Evolutionary conservation across 495 filamentous ascomycete genomes (phyloP), one percentile per base, ranked within the genome.

Genomic region (Podospora bellae-mahoneyi): DNA sequence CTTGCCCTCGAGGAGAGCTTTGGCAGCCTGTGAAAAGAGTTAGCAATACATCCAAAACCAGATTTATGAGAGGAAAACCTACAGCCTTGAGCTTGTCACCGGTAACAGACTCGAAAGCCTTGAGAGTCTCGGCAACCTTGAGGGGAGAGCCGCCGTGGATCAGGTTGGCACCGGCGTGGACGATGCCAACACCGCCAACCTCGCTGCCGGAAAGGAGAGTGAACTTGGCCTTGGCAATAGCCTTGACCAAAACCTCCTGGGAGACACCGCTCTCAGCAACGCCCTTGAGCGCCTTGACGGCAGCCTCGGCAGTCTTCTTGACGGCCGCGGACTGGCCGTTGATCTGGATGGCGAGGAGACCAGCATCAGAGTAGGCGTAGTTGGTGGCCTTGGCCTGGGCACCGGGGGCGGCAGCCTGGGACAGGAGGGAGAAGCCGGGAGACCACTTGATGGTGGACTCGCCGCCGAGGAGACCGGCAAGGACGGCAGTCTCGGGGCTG

Each of bases 401-500:
- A 72, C 90, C 87, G 23, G 88, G 86, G 77, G 86, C 84, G 65
- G 88, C 84, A 56, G 89, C 91, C 82, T 96, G 92, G 66, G 90
- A 85, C 57, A 99, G 87, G 58, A 97, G 83, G 15, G 91, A 94
- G 83, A 96, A 97, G 65, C 95, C 96, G 65, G 92, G 84, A 28
- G 90, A 90, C 95, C 95, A 98, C 84, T 98, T 98, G 84, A 97
- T 94, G 78, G 81, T 88, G 68, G 92, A 89, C 79, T 93, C 81
- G 56, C 96, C 95, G 74, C 95, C 95, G 32, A 99, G 89, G 6
- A 99, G 88, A 62, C 92, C 90, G 68, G 92, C 88, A 27, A 99
- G 89, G 68, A 99, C 93, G 66, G 89, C 87, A 72, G 90, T 87
- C 83, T 97, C 96, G 67, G 94, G 90, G 84, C 96, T 93, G 85